These are phyloP conservation scores for Podaxis pistillaris DNA, from an alignment of 768 basidiomycete genomes.

Conservation along the genomic window DNA sequence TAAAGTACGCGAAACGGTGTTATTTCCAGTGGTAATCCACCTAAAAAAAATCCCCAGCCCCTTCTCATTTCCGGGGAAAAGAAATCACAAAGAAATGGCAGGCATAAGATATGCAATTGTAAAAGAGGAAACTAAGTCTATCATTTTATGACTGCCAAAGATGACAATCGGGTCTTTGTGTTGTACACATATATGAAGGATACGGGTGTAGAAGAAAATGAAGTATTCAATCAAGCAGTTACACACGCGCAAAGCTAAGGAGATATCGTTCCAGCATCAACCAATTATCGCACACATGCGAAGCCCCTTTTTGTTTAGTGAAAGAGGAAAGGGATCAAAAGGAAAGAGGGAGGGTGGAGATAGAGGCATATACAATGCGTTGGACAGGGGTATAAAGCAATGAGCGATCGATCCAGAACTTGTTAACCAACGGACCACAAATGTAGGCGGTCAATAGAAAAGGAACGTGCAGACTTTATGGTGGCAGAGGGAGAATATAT, in stretches of 20 bases:
- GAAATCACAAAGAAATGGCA: background rate
- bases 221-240: constrained; percentile 32
- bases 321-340: constrained; percentile 19
- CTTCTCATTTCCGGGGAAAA: background rate
- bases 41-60: constrained; percentile 5
- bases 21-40: background rate
- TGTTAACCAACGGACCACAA: constrained; percentile 34
- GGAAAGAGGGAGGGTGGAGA: constrained; percentile 28
- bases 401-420: constrained; percentile 23
- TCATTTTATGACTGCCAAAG: constrained; percentile 30
- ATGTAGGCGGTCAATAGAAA: constrained; percentile 22
- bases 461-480: constrained; percentile 22
- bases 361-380: constrained; percentile 29
- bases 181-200: constrained; percentile 41
- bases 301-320: constrained; percentile 22
- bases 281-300: constrained; percentile 22
- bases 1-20: background rate
- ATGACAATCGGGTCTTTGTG: constrained; percentile 33
- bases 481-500: constrained; percentile 19
- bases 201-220: constrained; percentile 23
- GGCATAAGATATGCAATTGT: constrained; percentile 7
- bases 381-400: constrained; percentile 16
- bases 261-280: constrained; percentile 33
- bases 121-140: constrained; percentile 31
- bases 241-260: constrained; percentile 19